Evolutionary conservation across 495 filamentous ascomycete genomes (phyloP).

Genomic region (Penicillium arizonense): DNA sequence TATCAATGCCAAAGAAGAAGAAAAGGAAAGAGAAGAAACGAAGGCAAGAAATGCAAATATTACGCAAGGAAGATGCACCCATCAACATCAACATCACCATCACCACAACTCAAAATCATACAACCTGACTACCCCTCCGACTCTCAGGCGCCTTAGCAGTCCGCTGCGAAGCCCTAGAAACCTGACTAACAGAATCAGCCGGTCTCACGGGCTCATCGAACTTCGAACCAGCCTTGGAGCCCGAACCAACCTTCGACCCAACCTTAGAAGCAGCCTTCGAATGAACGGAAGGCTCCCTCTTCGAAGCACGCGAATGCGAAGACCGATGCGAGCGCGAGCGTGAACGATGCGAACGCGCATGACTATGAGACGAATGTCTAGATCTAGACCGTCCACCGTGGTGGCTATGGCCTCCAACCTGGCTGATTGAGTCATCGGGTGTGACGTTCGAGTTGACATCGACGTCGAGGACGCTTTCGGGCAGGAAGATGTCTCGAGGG

Average conservation of each 20-base stretch:
- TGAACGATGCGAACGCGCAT: slow-evolving; percentile 9
- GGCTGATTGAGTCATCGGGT: slow-evolving; percentile 40
- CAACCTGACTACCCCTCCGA: slow-evolving; percentile 33
- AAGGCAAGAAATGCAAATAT: slow-evolving; percentile 5
- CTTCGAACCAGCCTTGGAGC: slow-evolving; percentile 23
- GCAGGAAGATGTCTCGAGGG: slow-evolving; percentile 44
- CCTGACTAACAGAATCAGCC: slow-evolving; percentile 66
- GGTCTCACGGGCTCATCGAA: slow-evolving; percentile 51
- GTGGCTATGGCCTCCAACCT: slow-evolving; percentile 27
- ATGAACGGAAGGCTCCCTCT: slow-evolving; percentile 1
- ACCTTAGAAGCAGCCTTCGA: too few relatives aligned
- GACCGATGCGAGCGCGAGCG: slow-evolving; percentile 30
- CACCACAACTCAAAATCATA: slow-evolving; percentile 7
- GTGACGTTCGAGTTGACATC: slow-evolving; percentile 35
- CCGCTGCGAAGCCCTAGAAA: slow-evolving; percentile 41
- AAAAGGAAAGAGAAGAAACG: slow-evolving; percentile 1
- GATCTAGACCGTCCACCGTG: slow-evolving; percentile 11
- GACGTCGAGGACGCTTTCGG: slow-evolving; percentile 43
- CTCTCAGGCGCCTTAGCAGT: slow-evolving; percentile 38
- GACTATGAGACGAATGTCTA: not conserved
- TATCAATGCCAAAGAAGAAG: not conserved
- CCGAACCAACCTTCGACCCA: slow-evolving; percentile 4
- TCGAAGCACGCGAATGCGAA: slow-evolving; percentile 31
- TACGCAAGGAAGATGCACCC: not conserved
- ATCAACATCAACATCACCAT: not conserved